Base-by-base conservation (phyloP, 2,329 filamentous ascomycete species). In the Curvularia eragrostidis region DNA sequence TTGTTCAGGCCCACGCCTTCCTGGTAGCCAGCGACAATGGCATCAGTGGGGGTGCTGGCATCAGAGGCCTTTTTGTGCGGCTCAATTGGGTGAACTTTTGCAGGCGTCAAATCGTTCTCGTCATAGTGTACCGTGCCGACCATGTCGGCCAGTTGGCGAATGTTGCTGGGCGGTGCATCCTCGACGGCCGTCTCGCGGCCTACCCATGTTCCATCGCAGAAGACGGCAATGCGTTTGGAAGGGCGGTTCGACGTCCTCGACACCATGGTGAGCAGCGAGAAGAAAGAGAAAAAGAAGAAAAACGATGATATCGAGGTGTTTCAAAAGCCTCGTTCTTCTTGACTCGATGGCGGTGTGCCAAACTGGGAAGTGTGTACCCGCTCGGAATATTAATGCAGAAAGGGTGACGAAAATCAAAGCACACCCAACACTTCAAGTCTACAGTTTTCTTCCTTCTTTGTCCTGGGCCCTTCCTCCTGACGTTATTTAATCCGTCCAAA, bases 131-230 rank as follows among this genome's bases (percentile, higher is more conserved):
- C 62, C 10, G 65, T 58, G 39, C 74, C 74, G 13, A 75, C 65
- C 66, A 72, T 68, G 39, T 71, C 59, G 47, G 73, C 73, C 6
- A 77, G 62, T 23, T 70, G 66, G 18, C 61, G 64, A 32, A 76
- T 75, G 51, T 77, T 77, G 58, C 68, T 74, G 4, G 55, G 48
- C 8, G 73, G 73, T 21, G 69, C 71, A 19, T 59, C 56, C 6
- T 64, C 58, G 9, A 72, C 63, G 3, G 56, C 56, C 1, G 74
- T 76, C 36, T 76, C 73, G 32, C 73, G 65, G 4, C 74, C 74
- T 9, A 72, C 73, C 74, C 74, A 76, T 21, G 72, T 75, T 18
- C 74, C 74, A 60, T 75, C 74, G 58, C 73, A 75, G 55, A 75
- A 75, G 36, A 75, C 43, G 23, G 67, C 54, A 1, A 76, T 63